Percentiles rank a stretch among this genome's conserved stretches.
phyloP scores from a whole-genome alignment of 345 rosid species.

The Brassica cretica region DNA sequence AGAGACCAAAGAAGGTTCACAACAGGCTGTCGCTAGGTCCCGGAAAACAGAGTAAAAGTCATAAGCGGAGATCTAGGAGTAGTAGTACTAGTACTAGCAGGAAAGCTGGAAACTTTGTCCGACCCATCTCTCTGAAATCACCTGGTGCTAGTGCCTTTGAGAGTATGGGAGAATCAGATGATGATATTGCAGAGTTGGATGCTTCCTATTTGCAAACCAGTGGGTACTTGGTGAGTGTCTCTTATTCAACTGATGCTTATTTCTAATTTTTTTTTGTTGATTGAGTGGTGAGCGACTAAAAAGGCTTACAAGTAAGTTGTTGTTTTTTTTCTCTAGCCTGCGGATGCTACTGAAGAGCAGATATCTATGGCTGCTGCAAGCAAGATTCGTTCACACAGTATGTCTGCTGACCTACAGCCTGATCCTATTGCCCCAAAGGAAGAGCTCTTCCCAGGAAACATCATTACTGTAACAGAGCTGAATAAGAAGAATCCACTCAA shows the following conservation, averaged over 20 bases:
- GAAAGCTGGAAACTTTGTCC: slow-evolving; percentile 59
- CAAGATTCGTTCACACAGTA: slow-evolving; percentile 93
- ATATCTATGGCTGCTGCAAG: slow-evolving; percentile 59
- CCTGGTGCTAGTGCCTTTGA: slow-evolving; percentile 93
- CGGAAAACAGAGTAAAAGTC: no score
- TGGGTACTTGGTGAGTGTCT: slow-evolving; percentile 81
- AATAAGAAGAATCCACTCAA: slow-evolving; percentile 87
- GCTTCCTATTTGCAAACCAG: slow-evolving; percentile 59
- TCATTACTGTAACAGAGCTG: slow-evolving; percentile 63
- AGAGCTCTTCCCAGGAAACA: no score
- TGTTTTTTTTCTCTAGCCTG: slow-evolving; percentile 17
- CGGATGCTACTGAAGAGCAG: slow-evolving; percentile 59
- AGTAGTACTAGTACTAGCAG: slow-evolving; percentile 36
- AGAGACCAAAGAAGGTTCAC: no score
- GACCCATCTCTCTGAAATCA: slow-evolving; percentile 90
- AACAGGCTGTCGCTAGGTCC: no score
- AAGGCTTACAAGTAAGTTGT: slow-evolving; percentile 3
- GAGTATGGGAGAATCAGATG: slow-evolving; percentile 90
- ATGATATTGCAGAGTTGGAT: slow-evolving; percentile 70
- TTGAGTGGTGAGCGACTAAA: background rate
- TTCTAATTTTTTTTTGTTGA: background rate
- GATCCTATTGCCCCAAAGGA: slow-evolving; percentile 67
- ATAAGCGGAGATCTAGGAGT: slow-evolving; percentile 43
- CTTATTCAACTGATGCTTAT: no score
- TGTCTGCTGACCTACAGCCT: slow-evolving; percentile 91